phyloP scores from a whole-genome alignment of 2,329 filamentous ascomycete genomes.

The Alternaria alternata region DNA sequence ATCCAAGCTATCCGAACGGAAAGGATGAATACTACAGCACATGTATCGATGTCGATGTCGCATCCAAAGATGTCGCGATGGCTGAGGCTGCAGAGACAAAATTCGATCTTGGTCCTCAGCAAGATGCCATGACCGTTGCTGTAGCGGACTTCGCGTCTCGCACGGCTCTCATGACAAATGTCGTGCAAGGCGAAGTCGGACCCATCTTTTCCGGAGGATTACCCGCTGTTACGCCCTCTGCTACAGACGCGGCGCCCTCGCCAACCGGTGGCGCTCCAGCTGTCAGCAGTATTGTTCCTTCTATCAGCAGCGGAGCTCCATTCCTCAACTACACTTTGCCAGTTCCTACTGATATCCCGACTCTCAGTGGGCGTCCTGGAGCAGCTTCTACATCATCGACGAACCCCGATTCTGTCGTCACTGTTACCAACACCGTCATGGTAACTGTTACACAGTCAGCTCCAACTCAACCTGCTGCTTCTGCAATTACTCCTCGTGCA shows the following conservation, averaged over 20 bases:
- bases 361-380: conserved; percentile 25
- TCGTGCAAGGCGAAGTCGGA: conserved; percentile 39
- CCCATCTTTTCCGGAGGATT: conserved; percentile 28
- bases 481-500: conserved; percentile 5
- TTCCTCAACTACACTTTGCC: conserved; percentile 11
- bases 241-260: not conserved
- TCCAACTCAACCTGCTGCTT: conserved; percentile 8
- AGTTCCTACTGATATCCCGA: conserved; percentile 21
- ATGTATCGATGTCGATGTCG: conserved; percentile 63
- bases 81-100: conserved; percentile 24
- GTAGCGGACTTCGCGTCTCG: conserved; percentile 52
- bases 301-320: not conserved
- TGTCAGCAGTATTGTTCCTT: conserved; percentile 3
- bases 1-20: conserved; percentile 53
- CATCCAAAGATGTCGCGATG: conserved; percentile 39
- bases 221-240: not conserved
- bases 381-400: conserved; percentile 15
- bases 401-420: conserved; percentile 22
- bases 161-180: conserved; percentile 49
- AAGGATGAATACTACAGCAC: conserved; percentile 67
- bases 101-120: conserved; percentile 45
- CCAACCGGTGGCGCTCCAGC: not conserved
- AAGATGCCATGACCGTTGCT: conserved; percentile 54
- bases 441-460: conserved; percentile 38
- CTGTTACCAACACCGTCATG: conserved; percentile 37